Evolutionary conservation across 345 rosid species (phyloP).

Genomic region (Eucalyptus erythrocorys): DNA sequence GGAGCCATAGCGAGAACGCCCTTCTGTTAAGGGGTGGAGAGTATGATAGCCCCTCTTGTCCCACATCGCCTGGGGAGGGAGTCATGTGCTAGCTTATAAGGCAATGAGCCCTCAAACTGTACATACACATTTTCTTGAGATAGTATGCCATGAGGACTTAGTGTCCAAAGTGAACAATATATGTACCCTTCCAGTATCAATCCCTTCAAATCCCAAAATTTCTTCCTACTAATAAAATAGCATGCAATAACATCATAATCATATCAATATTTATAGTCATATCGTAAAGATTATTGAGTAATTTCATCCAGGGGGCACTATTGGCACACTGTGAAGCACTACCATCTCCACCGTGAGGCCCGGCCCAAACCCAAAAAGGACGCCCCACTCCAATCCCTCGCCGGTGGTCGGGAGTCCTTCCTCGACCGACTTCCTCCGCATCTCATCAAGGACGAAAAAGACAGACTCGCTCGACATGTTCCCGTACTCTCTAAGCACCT

Average conservation of each 20-base stretch:
- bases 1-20: no score
- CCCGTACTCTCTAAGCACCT: neutral
- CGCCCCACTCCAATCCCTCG: neutral
- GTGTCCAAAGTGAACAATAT: no score
- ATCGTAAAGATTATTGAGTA: neutral
- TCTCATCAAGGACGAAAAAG: neutral
- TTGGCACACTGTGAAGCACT: neutral
- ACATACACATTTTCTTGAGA: no score
- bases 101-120: no score
- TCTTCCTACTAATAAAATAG: neutral
- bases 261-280: neutral
- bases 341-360: neutral
- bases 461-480: neutral
- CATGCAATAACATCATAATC: neutral
- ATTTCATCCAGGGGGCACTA: rapidly evolving
- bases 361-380: neutral
- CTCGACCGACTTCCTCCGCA: neutral
- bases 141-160: no score
- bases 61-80: no score
- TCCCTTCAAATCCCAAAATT: neutral
- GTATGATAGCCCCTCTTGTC: no score
- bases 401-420: neutral
- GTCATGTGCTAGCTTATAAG: no score
- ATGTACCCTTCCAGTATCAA: no score
- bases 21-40: no score